Evolutionary conservation across 2,329 filamentous ascomycete genomes (phyloP), one percentile per base, ranked within the genome.

Genomic region (Phialocephala subalpina): DNA sequence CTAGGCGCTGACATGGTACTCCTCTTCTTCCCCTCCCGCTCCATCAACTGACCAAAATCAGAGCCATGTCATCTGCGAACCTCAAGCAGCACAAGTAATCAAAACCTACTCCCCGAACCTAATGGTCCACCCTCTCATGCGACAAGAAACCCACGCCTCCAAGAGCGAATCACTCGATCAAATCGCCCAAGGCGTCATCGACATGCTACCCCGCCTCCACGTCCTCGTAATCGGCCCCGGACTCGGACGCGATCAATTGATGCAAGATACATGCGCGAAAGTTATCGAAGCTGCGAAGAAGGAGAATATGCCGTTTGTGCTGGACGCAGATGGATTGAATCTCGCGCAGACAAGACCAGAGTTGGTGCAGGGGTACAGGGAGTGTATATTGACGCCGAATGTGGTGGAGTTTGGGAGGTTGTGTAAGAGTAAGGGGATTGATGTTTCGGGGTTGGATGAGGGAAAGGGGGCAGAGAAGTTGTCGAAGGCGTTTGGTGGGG

Each of bases 101-200:
- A 99, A 99, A 83, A 93, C 93, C 3, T 99, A 98, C 82, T 97
- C 94, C 22, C 96, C 96, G 2, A 97, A 98, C 78, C 85, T 99
- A 33, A 99, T 99, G 95, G 96, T 99, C 12, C 96, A 98, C 79
- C 96, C 96, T 0, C 87, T 97, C 72, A 95, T 99, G 88, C 92
- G 93, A 35, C 93, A 96, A 79, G 87, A 88, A 55, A 75, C 80
- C 25, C 84, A 87, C 72, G 80, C 86, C 61, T 77, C 80, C 27
- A 78, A 82, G 58, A 80, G 83, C 61, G 86, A 90, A 63, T 82
- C 82, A 14, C 84, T 91, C 1, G 83, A 82, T 14, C 77, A 82
- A 62, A 84, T 97, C 57, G 87, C 92, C 9, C 79, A 85, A 27
- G 82, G 86, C 60, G 91, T 98, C 70, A 86, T 94, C 67, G 87